phyloP scores from a whole-genome alignment of 78 protist genomes.

The Guillardia theta region DNA sequence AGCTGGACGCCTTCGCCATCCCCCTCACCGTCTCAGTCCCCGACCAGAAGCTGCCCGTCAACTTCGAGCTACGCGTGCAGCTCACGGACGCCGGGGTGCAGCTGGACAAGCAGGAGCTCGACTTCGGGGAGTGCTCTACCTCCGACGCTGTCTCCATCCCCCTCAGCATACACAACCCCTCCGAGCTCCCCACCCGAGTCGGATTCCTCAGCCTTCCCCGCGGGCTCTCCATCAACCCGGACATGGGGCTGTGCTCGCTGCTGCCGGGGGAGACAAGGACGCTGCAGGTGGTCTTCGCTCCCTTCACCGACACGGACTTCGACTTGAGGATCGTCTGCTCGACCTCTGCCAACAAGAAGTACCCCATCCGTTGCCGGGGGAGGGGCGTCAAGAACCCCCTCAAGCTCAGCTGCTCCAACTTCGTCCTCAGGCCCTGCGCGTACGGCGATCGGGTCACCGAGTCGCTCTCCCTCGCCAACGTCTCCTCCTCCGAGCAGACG shows the following conservation, averaged over 20 bases:
- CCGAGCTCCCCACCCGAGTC: neutral
- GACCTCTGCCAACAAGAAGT: neutral
- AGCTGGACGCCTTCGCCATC: neutral
- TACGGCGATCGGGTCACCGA: neutral
- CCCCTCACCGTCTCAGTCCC: neutral
- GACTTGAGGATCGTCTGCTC: neutral
- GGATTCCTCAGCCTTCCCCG: neutral
- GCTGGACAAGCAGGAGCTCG: neutral
- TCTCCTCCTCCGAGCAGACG: neutral
- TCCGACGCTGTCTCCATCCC: neutral
- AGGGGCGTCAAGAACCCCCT: neutral
- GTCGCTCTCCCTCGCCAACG: neutral
- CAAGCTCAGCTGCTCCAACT: neutral
- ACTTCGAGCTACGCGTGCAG: neutral
- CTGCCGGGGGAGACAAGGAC: neutral
- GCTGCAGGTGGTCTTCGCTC: neutral
- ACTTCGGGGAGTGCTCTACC: neutral
- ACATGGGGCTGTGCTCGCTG: neutral
- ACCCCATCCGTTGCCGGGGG: neutral
- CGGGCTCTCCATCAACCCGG: neutral
- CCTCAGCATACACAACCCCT: neutral
- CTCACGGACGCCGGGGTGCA: neutral
- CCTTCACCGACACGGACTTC: neutral
- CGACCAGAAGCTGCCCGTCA: neutral
- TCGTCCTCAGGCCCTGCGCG: neutral